These are phyloP conservation scores for Sporisorium graminicola DNA, from an alignment of 1,284 basidiomycete species.

Conservation along the genomic window DNA sequence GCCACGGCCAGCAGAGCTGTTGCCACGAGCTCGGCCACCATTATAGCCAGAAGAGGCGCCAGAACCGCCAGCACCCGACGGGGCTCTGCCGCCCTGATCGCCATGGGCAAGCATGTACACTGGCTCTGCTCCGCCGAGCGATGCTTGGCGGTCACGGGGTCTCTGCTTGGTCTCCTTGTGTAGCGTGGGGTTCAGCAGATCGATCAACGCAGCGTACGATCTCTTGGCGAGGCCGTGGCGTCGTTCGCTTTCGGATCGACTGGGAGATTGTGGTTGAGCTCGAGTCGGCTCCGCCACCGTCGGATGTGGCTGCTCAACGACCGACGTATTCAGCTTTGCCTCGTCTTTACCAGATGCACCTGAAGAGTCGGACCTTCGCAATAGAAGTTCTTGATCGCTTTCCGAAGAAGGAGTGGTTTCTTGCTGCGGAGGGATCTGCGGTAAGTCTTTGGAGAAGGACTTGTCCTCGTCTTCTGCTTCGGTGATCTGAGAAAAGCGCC, in stretches of 20 bases:
- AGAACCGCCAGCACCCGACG: slow-evolving; percentile 9
- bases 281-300: not conserved
- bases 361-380: slow-evolving; percentile 14
- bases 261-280: slow-evolving; percentile 11
- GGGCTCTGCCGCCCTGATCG: slow-evolving; percentile 23
- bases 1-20: slow-evolving; percentile 12
- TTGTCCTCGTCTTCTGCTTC: slow-evolving; percentile 46
- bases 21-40: slow-evolving; percentile 24
- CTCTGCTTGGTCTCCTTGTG: slow-evolving; percentile 38
- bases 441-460: slow-evolving; percentile 40
- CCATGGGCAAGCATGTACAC: slow-evolving; percentile 21
- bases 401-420: slow-evolving; percentile 16
- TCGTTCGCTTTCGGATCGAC: slow-evolving; percentile 25
- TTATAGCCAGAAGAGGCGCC: slow-evolving; percentile 6
- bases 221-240: slow-evolving; percentile 43
- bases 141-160: slow-evolving; percentile 12
- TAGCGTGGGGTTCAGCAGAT: slow-evolving; percentile 41
- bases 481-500: slow-evolving; percentile 49
- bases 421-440: slow-evolving; percentile 8
- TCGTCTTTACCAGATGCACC: not conserved
- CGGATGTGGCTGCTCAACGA: not conserved
- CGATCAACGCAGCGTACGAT: slow-evolving; percentile 48
- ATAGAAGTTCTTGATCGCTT: slow-evolving; percentile 23
- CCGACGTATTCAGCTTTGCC: not conserved
- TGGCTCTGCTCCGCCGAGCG: slow-evolving; percentile 6